These are phyloP conservation scores for Ustilago hordei DNA, from an alignment of 1,284 basidiomycete genomes.

Conservation along the genomic window DNA sequence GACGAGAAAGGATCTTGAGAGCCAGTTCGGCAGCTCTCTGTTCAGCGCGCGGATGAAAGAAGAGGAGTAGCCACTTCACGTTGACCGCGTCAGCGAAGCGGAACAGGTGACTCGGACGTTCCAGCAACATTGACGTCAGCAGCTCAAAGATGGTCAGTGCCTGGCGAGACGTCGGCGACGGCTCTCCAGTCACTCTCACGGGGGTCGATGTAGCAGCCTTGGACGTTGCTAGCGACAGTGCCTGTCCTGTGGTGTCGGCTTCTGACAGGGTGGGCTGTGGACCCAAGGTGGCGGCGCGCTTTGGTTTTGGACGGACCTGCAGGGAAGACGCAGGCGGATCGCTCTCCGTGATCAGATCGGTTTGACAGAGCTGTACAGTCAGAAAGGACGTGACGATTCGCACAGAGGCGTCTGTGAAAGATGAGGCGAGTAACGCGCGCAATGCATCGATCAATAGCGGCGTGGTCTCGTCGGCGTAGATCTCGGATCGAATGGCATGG, in stretches of 20 bases:
- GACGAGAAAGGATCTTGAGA: slow-evolving; percentile 44
- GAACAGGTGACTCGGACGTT: slow-evolving; percentile 45
- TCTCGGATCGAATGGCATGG: slow-evolving; percentile 75
- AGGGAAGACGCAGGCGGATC: slow-evolving; percentile 29
- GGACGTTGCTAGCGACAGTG: neutral
- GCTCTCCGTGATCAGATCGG: slow-evolving; percentile 50
- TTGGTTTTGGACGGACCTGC: slow-evolving; percentile 8
- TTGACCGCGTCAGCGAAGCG: slow-evolving; percentile 45
- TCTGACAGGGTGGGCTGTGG: neutral
- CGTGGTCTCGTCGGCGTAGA: slow-evolving; percentile 12
- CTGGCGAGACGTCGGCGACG: slow-evolving; percentile 12
- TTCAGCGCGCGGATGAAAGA: slow-evolving; percentile 60
- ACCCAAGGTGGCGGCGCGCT: slow-evolving; percentile 18
- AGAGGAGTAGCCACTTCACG: slow-evolving; percentile 60
- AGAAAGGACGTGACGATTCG: slow-evolving; percentile 87
- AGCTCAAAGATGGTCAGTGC: slow-evolving; percentile 50
- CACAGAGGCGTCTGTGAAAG: slow-evolving; percentile 80
- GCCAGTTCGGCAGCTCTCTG: slow-evolving; percentile 37
- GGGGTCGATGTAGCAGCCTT: neutral
- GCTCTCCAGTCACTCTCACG: neutral
- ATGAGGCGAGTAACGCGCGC: slow-evolving; percentile 70
- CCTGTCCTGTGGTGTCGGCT: neutral
- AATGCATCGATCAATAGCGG: slow-evolving; percentile 30
- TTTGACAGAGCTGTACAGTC: slow-evolving; percentile 80
- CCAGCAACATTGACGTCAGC: slow-evolving; percentile 38